Evolutionary conservation across 371 early-diverging fungal genomes (phyloP).

Genomic region (Apophysomyces ossiformis): DNA sequence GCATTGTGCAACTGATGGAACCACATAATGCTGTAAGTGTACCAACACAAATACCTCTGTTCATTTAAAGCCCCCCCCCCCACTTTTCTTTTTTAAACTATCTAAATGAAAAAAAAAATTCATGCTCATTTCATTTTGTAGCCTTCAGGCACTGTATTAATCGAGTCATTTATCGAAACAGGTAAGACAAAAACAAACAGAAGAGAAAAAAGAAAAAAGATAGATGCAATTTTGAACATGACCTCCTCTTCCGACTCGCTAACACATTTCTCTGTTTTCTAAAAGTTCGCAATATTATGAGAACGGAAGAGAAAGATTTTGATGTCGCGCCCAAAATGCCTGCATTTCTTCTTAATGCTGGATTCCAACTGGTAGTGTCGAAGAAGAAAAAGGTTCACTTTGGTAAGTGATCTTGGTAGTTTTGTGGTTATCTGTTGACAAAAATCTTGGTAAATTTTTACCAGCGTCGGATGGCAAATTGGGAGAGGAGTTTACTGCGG

Average conservation of each 20-base stretch:
- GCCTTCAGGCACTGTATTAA: constrained; percentile 42
- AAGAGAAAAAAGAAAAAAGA: constrained; percentile 1
- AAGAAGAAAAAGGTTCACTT: constrained; percentile 31
- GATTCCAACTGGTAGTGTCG: constrained; percentile 28
- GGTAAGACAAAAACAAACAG: constrained; percentile 15
- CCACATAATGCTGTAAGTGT: constrained; percentile 30
- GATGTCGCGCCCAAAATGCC: constrained; percentile 33
- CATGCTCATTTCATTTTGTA: too few species aligned
- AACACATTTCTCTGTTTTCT: too few species aligned
- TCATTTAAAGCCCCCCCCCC: neutral
- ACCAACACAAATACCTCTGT: neutral
- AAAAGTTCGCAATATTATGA: constrained; percentile 26
- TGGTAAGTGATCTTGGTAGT: constrained; percentile 23
- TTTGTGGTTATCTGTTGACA: neutral
- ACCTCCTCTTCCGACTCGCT: too few species aligned
- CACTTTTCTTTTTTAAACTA: too few species aligned
- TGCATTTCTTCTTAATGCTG: constrained; percentile 20
- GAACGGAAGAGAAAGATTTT: constrained; percentile 22
- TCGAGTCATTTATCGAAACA: constrained; percentile 47
- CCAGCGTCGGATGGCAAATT: constrained; percentile 34
- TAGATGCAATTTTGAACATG: too few species aligned
- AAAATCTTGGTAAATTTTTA: neutral
- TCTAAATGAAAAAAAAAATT: too few species aligned
- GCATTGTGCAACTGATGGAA: constrained; percentile 42
- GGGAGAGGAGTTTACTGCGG: constrained; percentile 32